Base-by-base conservation (phyloP, 768 basidiomycete genomes). In the Rhizopogon rudus region DNA sequence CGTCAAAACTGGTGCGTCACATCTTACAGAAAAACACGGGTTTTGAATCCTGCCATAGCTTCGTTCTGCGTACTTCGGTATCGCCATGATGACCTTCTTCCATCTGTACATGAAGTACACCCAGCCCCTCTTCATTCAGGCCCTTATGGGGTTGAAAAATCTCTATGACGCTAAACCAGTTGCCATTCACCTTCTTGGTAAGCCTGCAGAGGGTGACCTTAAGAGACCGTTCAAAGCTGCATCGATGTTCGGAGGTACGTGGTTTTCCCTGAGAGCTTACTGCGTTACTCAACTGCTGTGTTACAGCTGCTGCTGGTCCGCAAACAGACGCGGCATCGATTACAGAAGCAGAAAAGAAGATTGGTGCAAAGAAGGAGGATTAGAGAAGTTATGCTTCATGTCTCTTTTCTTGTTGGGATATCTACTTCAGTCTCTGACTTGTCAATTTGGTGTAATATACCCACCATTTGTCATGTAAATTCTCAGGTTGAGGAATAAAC, bases 81-180 rank as follows among this genome's bases (percentile, higher is more conserved):
- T 93, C 64, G 87, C 84, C 49, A 91, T 93, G 87, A 94, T 95
- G 89, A 79, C 66, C 56, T 87, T 94, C 79, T 84, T 98, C 77
- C 96, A 99, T 75, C 58, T 88, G 51, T 98, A 98, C 81, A 77
- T 98, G 75, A 84, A 90, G 69, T 98, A 91, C 81, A 95, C 93
- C 6, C 95, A 96, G 67, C 96, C 96, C 6, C 83, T 98, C 61
- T 96, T 98, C 75, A 88, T 98, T 61, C 96, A 98, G 71, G 82
- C 82, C 12, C 81, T 99, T 61, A 97, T 96, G 93, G 91, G 91
- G n/a, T 55, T 97, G 65, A 98, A 99, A 78, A 81, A 79, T 43
- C 71, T 95, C 29, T 91, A 88, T 71, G 95, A 98, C 65, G 86
- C 89, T 55, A 93, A 93, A 67, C 81, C 82, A 16, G 80, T 95